Conservation (phyloP, 179 eudicot genomes). For the Beta lomatogona region DNA sequence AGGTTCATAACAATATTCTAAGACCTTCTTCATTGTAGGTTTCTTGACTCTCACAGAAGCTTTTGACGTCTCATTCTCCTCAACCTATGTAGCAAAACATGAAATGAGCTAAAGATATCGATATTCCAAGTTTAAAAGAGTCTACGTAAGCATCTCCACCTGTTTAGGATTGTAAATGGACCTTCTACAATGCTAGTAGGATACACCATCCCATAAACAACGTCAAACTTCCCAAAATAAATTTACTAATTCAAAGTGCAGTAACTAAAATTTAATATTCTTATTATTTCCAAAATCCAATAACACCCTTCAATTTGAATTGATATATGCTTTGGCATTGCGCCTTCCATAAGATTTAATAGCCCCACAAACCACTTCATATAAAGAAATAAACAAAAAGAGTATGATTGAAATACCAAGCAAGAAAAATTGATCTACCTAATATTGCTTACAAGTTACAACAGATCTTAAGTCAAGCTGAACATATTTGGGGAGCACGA, state of each 20-base stretch:
- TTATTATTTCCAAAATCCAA: not conserved
- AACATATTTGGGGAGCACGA: not conserved
- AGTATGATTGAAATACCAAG: not conserved
- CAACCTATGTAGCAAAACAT: slow-evolving; percentile 48
- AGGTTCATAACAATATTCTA: slow-evolving; percentile 98
- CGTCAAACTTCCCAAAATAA: not conserved
- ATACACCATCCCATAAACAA: not conserved
- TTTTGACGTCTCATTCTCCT: slow-evolving; percentile 66
- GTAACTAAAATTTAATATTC: not conserved
- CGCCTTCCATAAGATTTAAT: not conserved
- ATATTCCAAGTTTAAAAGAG: not conserved
- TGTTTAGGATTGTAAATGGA: not conserved
- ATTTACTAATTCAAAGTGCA: not conserved
- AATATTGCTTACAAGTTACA: not conserved
- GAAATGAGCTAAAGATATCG: not conserved
- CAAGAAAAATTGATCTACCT: not conserved
- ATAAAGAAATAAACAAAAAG: not conserved
- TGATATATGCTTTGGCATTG: not conserved
- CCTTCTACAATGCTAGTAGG: not conserved
- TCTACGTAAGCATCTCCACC: not conserved
- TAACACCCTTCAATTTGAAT: not conserved
- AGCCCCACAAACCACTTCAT: not conserved
- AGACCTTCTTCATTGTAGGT: slow-evolving; percentile 63
- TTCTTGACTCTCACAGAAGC: slow-evolving; percentile 69
- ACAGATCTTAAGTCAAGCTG: not conserved